These are phyloP conservation scores for Fusarium sp. DNA, from an alignment of 2,329 filamentous ascomycete genomes.

Conservation along the genomic window DNA sequence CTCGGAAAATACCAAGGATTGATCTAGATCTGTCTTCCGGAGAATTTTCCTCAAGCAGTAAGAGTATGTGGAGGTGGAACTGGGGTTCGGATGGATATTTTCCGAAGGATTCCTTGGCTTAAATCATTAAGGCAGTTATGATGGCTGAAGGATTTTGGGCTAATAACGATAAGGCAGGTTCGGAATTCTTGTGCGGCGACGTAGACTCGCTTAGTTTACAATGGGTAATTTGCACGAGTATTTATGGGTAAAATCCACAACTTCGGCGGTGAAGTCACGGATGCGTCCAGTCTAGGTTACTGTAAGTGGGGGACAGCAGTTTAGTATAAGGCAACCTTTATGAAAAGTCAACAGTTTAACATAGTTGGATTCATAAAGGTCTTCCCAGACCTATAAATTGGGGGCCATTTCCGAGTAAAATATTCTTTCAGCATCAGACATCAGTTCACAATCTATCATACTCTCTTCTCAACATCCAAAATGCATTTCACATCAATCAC, in stretches of 20 bases:
- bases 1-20: neutral
- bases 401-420: neutral
- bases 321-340: neutral
- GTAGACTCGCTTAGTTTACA: neutral
- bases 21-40: neutral
- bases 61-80: neutral
- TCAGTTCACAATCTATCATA: neutral
- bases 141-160: neutral
- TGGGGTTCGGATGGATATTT: neutral
- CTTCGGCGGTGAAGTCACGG: neutral
- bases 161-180: neutral
- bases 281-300: neutral
- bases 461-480: neutral
- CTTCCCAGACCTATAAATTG: neutral
- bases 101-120: neutral
- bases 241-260: neutral
- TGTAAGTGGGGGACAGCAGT: neutral
- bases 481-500: neutral
- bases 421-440: neutral
- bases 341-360: neutral
- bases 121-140: neutral
- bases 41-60: neutral
- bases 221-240: neutral
- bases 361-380: neutral
- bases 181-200: neutral